Conservation (phyloP, 202 grass and related monocot species). For the Schoenoplectus triqueter region DNA sequence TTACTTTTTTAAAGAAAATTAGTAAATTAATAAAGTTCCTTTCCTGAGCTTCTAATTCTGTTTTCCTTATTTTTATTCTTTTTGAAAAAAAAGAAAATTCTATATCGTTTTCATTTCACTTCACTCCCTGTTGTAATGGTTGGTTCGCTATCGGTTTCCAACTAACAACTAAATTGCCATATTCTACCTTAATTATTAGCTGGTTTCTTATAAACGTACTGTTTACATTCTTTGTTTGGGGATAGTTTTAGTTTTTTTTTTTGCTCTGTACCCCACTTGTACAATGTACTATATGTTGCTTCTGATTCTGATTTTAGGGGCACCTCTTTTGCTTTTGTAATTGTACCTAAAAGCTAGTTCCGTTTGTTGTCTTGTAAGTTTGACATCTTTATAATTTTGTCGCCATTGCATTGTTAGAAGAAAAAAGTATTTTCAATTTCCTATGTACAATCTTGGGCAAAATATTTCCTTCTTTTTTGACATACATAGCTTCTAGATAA, state of each 20-base stretch:
- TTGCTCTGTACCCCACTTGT: background rate
- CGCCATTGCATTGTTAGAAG: background rate
- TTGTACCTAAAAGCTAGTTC: background rate
- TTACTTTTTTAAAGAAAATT: background rate
- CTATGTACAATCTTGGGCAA: background rate
- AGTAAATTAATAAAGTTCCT: background rate
- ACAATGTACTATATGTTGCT: too few relatives aligned
- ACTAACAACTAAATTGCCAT: slow-evolving; percentile 13
- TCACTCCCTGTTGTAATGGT: slow-evolving; percentile 16
- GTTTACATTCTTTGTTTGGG: background rate
- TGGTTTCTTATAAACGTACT: background rate
- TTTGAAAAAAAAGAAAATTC: background rate
- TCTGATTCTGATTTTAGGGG: background rate
- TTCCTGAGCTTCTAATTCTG: background rate
- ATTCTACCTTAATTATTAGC: slow-evolving; percentile 1
- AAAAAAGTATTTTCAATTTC: background rate
- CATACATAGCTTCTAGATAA: slow-evolving; percentile 7
- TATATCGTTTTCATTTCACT: slow-evolving; percentile 34
- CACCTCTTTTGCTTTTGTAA: background rate
- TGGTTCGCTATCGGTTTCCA: slow-evolving; percentile 27
- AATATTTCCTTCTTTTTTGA: background rate
- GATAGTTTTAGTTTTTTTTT: background rate
- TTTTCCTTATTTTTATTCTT: slow-evolving; percentile 2
- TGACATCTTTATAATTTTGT: background rate
- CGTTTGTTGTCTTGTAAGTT: background rate